Conservation (phyloP, 2,329 filamentous ascomycete genomes). For the Fusarium palustre region DNA sequence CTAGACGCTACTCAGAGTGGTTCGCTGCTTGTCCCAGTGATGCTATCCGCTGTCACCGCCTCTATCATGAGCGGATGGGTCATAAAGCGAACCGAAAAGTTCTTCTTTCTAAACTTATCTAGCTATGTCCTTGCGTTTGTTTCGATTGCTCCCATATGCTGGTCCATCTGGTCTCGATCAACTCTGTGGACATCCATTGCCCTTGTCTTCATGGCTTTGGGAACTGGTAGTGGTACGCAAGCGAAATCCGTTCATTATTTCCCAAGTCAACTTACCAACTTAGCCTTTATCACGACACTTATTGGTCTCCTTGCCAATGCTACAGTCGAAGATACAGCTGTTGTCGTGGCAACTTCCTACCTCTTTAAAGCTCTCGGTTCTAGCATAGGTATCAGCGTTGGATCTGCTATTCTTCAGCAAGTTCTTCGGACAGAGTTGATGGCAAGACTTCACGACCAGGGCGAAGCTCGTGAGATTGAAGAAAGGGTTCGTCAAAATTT, state of each 20-base stretch:
- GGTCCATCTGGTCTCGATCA: conserved; percentile 63
- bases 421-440: conserved; percentile 69
- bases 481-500: conserved; percentile 76
- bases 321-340: conserved; percentile 73
- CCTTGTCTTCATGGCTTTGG: conserved; percentile 61
- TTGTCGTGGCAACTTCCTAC: conserved; percentile 83
- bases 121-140: conserved; percentile 66
- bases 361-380: conserved; percentile 83
- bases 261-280: not conserved
- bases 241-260: not conserved
- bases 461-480: conserved; percentile 73
- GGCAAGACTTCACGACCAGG: conserved; percentile 64
- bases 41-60: conserved; percentile 70
- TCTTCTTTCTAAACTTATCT: conserved; percentile 74
- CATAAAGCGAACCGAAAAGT: conserved; percentile 77
- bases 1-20: conserved; percentile 73
- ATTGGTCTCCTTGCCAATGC: conserved; percentile 79
- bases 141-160: conserved; percentile 66
- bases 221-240: conserved; percentile 52
- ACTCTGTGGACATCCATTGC: conserved; percentile 67
- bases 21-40: conserved; percentile 73
- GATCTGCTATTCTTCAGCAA: conserved; percentile 78
- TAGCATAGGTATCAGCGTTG: conserved; percentile 78
- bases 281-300: conserved; percentile 64
- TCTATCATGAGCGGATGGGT: conserved; percentile 73